Evolutionary conservation across 495 filamentous ascomycete species (phyloP), one percentile per base, ranked within the genome.

Genomic region (Glarea lozoyensis): DNA sequence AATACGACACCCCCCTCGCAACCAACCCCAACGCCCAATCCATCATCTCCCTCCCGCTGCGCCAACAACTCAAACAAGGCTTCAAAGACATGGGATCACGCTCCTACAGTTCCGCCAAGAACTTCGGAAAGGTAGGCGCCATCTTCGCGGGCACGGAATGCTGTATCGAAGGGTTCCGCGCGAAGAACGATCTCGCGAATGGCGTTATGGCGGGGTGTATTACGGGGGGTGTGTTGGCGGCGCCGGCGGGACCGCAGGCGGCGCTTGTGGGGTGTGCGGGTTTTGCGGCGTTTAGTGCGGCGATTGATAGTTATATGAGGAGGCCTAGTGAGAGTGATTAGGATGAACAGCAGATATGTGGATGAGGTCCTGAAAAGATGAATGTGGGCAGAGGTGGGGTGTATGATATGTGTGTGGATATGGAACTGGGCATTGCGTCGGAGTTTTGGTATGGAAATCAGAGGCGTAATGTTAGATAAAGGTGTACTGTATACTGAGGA

Each of bases 111-210:
- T 85, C 82, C 4, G 92, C 88, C 13, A 93, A 93, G 67, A 96
- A 94, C 63, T 98, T 98, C 64, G 93, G 84, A 19, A 75, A 84
- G 33, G 82, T 98, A 33, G 92, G 92, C 37, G 84, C 87, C 0
- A 73, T 97, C 7, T 98, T 90, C 65, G 70, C 76, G 12, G 93
- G 92, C 17, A 94, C 89, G 10, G 92, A 98, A 67, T 98, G 92
- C 67, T 86, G 83, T 40, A 89, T 98, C 48, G 93, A 97, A 59
- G 89, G 87, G 0, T 71, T 84, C 45, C 73, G 92, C 9, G 92
- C 92, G 2, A 94, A 93, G 69, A 94, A 95, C 61, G 92, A 97
- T 63, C 60, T 97, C 30, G 79, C 69, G 42, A 98, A 98, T 67
- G 86, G 88, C 23, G 76, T 90, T 5, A 74, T 80, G 6, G 86